A percentile compares a stretch with the other conserved stretches of the same genome.
Evolutionary conservation across 2,329 filamentous ascomycete species (phyloP).

Genomic region (Hawksworthiomyces lignivorus): DNA sequence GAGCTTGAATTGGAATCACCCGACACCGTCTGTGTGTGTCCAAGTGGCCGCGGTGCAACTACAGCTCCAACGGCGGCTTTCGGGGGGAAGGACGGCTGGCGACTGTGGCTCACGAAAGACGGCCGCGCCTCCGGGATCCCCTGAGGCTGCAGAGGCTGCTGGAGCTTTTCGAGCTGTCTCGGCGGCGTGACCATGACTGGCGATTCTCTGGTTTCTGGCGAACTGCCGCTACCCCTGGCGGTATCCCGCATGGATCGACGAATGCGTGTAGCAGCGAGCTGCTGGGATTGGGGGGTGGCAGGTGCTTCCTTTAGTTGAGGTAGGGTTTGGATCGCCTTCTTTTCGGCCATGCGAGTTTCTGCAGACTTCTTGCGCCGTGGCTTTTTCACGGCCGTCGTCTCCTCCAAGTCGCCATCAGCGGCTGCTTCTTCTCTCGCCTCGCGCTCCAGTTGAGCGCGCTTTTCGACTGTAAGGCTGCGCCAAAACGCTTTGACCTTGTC

Average conservation of each 20-base stretch:
- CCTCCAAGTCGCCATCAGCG: slow-evolving; percentile 36
- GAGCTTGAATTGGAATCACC: slow-evolving; percentile 15
- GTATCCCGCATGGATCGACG: slow-evolving; percentile 7
- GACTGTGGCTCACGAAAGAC: no score
- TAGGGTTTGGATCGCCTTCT: slow-evolving; percentile 23
- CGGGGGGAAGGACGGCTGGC: background rate
- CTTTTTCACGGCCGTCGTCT: slow-evolving; percentile 27
- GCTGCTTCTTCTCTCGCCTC: slow-evolving; percentile 49
- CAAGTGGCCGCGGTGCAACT: background rate
- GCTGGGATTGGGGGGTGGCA: no score
- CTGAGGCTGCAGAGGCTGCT: no score
- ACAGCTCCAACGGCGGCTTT: slow-evolving; percentile 4
- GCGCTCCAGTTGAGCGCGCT: slow-evolving; percentile 53
- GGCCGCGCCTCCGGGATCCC: no score
- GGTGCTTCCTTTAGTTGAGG: no score
- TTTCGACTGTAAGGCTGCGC: slow-evolving; percentile 56
- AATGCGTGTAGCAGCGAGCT: slow-evolving; percentile 13
- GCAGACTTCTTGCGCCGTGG: slow-evolving; percentile 31
- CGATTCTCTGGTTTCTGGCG: no score
- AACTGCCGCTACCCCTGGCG: no score
- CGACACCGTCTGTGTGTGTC: slow-evolving; percentile 21
- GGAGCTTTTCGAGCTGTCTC: no score
- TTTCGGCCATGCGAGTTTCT: slow-evolving; percentile 34
- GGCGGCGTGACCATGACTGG: no score
- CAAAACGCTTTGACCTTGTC: slow-evolving; percentile 62